Evolutionary conservation across 345 rosid genomes (phyloP).

Genomic region (Rhodomyrtus tomentosa): DNA sequence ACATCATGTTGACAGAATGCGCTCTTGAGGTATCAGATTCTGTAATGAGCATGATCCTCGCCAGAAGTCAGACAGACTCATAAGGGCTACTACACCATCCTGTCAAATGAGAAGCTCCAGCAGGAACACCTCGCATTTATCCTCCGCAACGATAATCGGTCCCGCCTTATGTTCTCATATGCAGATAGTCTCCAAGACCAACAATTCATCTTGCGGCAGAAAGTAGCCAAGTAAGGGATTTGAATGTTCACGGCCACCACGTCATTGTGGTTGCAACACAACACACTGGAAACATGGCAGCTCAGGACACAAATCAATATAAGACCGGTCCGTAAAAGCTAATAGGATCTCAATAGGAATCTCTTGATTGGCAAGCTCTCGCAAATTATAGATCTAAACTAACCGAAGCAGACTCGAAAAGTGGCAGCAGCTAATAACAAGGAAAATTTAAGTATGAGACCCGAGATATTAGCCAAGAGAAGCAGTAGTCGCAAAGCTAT

Average conservation of each 20-base stretch:
- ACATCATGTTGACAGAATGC: background rate
- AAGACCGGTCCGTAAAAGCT: background rate
- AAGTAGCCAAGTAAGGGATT: background rate
- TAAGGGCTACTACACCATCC: background rate
- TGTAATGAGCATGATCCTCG: background rate
- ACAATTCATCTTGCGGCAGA: background rate
- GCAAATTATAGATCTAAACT: background rate
- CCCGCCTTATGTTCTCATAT: background rate
- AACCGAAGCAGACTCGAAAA: background rate
- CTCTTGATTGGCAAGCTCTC: background rate
- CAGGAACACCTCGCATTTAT: background rate
- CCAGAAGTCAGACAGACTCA: background rate
- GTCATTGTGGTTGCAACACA: background rate
- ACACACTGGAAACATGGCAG: background rate
- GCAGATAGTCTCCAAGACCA: background rate
- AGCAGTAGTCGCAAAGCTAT: background rate
- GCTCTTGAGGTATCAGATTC: background rate
- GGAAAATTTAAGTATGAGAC: background rate
- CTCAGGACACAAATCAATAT: background rate
- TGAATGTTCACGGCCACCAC: background rate
- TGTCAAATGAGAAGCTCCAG: background rate
- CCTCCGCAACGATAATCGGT: background rate
- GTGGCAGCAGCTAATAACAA: background rate
- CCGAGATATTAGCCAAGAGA: background rate
- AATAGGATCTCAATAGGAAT: background rate